These are phyloP conservation scores for Actinomortierella ambigua DNA, from an alignment of 371 early-diverging fungal species.

Conservation along the genomic window DNA sequence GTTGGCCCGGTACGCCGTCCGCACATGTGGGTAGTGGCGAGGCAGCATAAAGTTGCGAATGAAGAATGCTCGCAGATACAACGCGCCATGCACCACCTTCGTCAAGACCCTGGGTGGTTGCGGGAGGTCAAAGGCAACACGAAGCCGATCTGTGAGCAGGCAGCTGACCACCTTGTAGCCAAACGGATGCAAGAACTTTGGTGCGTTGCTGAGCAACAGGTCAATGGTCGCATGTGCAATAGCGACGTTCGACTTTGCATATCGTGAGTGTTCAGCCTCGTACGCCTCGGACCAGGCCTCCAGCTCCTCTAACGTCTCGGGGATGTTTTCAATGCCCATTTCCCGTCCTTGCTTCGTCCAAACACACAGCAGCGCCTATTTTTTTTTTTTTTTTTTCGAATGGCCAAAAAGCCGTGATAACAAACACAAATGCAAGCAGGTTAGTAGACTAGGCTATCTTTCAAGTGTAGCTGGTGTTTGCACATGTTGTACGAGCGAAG, in stretches of 20 bases:
- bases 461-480: no score
- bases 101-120: constrained; percentile 25
- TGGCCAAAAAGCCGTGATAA: constrained; percentile 41
- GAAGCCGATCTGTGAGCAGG: constrained; percentile 33
- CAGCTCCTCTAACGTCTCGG: constrained; percentile 51
- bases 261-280: constrained; percentile 26
- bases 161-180: constrained; percentile 21
- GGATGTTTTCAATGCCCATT: constrained; percentile 60
- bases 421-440: constrained; percentile 1
- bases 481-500: no score
- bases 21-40: constrained; percentile 20
- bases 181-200: constrained; percentile 31
- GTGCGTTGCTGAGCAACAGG: constrained; percentile 34
- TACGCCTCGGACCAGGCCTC: constrained; percentile 43
- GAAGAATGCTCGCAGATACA: constrained; percentile 36
- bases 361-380: constrained; percentile 23
- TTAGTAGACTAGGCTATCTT: no score
- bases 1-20: constrained; percentile 42
- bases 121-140: constrained; percentile 38
- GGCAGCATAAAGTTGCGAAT: constrained; percentile 47
- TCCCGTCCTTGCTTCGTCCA: constrained; percentile 50
- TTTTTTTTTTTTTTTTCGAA: neutral
- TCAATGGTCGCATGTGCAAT: constrained; percentile 44
- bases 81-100: constrained; percentile 5
- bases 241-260: constrained; percentile 27